These are phyloP conservation scores for Colletotrichum tropicale DNA, from an alignment of 2,329 filamentous ascomycete species.

Conservation along the genomic window DNA sequence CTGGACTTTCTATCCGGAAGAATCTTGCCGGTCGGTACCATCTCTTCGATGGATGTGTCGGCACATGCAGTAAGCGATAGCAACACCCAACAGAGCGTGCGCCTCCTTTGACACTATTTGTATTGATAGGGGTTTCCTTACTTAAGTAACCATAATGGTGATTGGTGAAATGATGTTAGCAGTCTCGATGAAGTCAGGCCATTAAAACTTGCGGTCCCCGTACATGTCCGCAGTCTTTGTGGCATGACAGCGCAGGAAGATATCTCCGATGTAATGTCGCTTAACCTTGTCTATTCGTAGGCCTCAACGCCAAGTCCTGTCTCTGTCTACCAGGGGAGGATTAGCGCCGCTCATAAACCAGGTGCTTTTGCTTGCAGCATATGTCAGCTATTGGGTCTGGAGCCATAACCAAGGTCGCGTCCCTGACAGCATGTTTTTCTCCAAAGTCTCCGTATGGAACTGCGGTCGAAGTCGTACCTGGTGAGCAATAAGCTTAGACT, in stretches of 20 bases:
- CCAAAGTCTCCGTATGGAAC: background rate
- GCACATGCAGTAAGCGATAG: background rate
- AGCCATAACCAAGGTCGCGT: background rate
- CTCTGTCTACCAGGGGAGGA: background rate
- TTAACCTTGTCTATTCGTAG: background rate
- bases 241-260: background rate
- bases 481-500: background rate
- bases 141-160: background rate
- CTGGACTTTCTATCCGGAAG: background rate
- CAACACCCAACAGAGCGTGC: accelerated
- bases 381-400: background rate
- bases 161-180: accelerated
- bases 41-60: background rate
- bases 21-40: background rate
- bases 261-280: background rate
- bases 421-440: background rate
- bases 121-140: background rate
- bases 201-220: background rate
- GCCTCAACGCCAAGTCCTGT: background rate
- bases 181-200: background rate
- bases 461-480: background rate
- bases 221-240: background rate
- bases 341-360: background rate
- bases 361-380: background rate
- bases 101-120: accelerated